Conservation (phyloP, 306 rosid species). For the Senna tora region DNA sequence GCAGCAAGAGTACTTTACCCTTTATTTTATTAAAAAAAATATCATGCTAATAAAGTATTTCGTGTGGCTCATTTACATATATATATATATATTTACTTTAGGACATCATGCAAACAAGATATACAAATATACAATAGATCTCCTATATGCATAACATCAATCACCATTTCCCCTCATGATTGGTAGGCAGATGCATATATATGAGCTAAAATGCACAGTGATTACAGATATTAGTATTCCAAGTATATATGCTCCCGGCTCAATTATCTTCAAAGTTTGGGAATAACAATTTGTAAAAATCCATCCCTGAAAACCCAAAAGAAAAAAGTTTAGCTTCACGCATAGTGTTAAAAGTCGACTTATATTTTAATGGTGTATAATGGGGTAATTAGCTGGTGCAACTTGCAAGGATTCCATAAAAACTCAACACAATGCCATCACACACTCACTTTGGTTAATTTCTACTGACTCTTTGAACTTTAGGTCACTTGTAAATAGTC, state of each 20-base stretch:
- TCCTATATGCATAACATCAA: conserved; percentile 7
- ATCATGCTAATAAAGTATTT: no score
- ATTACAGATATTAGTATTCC: not conserved
- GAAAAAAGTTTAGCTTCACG: conserved; percentile 22
- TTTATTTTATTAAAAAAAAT: no score
- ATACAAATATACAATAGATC: no score
- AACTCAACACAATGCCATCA: no score
- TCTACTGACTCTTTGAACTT: no score
- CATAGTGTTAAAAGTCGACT: not conserved
- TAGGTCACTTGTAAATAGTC: no score
- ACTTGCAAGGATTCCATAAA: no score
- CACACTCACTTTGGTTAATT: no score
- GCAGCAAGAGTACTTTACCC: no score
- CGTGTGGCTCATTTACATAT: not conserved
- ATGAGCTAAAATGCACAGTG: conserved; percentile 15
- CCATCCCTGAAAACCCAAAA: conserved; percentile 68
- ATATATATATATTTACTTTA: not conserved
- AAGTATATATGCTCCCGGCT: not conserved
- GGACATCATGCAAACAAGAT: not conserved
- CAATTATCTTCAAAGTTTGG: conserved; percentile 55
- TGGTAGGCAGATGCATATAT: conserved; percentile 3
- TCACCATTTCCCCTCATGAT: conserved; percentile 4
- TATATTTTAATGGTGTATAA: no score
- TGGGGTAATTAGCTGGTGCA: no score
- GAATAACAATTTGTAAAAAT: conserved; percentile 63